These are phyloP conservation scores for Phaeosphaeria sp. DNA, from an alignment of 2,329 filamentous ascomycete species.

Conservation along the genomic window DNA sequence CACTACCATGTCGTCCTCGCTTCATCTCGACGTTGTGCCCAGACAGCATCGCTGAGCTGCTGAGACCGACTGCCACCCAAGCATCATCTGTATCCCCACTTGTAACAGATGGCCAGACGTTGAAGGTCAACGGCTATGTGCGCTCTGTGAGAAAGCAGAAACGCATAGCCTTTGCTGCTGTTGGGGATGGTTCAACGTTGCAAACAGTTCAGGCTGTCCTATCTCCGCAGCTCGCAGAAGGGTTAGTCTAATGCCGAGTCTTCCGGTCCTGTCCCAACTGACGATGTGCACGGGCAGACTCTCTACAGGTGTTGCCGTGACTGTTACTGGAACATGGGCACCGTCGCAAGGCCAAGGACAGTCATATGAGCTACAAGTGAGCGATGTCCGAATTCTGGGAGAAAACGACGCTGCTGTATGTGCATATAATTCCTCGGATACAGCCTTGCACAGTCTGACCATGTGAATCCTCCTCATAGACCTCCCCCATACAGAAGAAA, in stretches of 20 bases:
- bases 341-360: slow-evolving; percentile 73
- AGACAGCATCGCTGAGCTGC: slow-evolving; percentile 54
- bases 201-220: slow-evolving; percentile 82
- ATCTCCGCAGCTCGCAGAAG: slow-evolving; percentile 71
- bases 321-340: slow-evolving; percentile 78
- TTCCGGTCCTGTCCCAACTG: slow-evolving; percentile 11
- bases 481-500: slow-evolving; percentile 94
- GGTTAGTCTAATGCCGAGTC: slow-evolving; percentile 62
- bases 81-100: slow-evolving; percentile 56
- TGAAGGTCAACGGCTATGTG: slow-evolving; percentile 75
- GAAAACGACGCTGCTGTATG: slow-evolving; percentile 79
- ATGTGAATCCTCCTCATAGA: slow-evolving; percentile 58
- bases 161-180: slow-evolving; percentile 78
- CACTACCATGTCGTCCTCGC: slow-evolving; percentile 29
- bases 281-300: slow-evolving; percentile 63
- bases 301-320: slow-evolving; percentile 80
- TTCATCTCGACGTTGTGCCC: slow-evolving; percentile 39
- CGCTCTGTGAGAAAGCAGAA: slow-evolving; percentile 89
- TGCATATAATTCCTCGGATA: slow-evolving; percentile 9
- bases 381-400: slow-evolving; percentile 73
- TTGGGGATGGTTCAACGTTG: slow-evolving; percentile 86
- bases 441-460: slow-evolving; percentile 19
- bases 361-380: slow-evolving; percentile 80
- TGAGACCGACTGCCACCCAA: slow-evolving; percentile 58
- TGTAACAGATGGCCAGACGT: slow-evolving; percentile 28